Percentiles rank a stretch among this genome's conserved stretches.
These are phyloP conservation scores for Cryptococcus wingfieldii DNA, from an alignment of 1,284 basidiomycete species.

Conservation along the genomic window DNA sequence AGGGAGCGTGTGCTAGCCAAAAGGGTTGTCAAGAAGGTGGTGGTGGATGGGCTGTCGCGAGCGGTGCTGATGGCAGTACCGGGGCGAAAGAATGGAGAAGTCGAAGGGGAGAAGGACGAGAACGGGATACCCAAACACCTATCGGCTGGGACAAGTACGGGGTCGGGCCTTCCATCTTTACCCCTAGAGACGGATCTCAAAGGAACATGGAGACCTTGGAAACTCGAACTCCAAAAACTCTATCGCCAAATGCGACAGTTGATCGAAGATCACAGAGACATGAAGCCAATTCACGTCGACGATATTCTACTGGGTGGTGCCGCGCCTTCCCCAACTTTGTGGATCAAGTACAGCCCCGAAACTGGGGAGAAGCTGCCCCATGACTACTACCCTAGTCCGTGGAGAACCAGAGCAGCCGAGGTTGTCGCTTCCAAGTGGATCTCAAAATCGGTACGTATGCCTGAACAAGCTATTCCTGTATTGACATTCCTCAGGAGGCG, in stretches of 20 bases:
- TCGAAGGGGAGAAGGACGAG: constrained; percentile 12
- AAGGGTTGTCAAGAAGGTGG: not conserved
- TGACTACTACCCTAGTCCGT: constrained; percentile 21
- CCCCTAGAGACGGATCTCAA: too few species aligned
- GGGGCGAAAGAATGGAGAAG: constrained; percentile 13
- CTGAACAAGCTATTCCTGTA: not conserved
- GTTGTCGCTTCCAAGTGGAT: constrained; percentile 10
- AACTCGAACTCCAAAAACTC: too few species aligned
- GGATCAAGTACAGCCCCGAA: not conserved
- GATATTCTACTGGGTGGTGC: too few species aligned
- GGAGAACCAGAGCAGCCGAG: constrained; percentile 4
- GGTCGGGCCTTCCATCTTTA: too few species aligned
- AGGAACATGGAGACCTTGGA: too few species aligned
- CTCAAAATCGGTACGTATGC: constrained; percentile 20
- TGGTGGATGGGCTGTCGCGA: not conserved
- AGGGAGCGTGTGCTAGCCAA: not conserved
- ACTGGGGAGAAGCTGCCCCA: constrained; percentile 3
- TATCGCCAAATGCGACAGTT: too few species aligned
- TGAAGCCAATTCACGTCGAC: too few species aligned
- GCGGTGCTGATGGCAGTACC: constrained; percentile 13
- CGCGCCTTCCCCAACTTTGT: too few species aligned
- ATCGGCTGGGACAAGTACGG: too few species aligned
- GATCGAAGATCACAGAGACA: too few species aligned
- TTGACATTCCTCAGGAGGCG: constrained; percentile 17
- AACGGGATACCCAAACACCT: constrained; percentile 7